These are phyloP conservation scores for Melampsora americana DNA, from an alignment of 1,284 basidiomycete species.

Conservation along the genomic window DNA sequence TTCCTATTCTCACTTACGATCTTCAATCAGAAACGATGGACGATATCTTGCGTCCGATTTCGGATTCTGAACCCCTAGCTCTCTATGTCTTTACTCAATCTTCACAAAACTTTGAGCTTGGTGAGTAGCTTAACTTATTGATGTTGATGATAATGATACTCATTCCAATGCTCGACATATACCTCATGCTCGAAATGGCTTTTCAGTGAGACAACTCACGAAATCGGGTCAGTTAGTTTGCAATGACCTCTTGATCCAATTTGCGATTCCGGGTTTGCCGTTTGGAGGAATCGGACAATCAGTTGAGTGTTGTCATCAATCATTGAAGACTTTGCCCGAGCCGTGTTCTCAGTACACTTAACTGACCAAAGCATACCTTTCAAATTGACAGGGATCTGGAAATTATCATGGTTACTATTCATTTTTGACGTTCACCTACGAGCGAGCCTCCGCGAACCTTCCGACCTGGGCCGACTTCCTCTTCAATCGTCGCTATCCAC, in stretches of 20 bases:
- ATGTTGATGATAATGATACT: conserved; percentile 41
- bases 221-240: conserved; percentile 46
- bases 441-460: conserved; percentile 53
- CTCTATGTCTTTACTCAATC: conserved; percentile 55
- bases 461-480: conserved; percentile 53
- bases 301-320: conserved; percentile 47
- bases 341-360: background rate
- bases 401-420: conserved; percentile 52
- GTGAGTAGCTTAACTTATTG: background rate
- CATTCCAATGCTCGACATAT: background rate
- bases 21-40: conserved; percentile 47
- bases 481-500: conserved; percentile 55
- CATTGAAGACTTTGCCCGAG: background rate
- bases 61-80: conserved; percentile 55
- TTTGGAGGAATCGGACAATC: conserved; percentile 49
- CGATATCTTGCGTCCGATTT: conserved; percentile 51
- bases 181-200: conserved; percentile 45
- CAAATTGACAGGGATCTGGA: conserved; percentile 49
- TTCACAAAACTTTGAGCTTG: conserved; percentile 50
- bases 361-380: background rate
- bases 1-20: conserved; percentile 52
- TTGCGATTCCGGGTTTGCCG: conserved; percentile 47
- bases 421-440: conserved; percentile 56
- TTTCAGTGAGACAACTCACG: conserved; percentile 31
- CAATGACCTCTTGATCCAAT: conserved; percentile 53